These are phyloP conservation scores for Gossypium arboreum DNA, from an alignment of 345 rosid genomes.

Conservation along the genomic window DNA sequence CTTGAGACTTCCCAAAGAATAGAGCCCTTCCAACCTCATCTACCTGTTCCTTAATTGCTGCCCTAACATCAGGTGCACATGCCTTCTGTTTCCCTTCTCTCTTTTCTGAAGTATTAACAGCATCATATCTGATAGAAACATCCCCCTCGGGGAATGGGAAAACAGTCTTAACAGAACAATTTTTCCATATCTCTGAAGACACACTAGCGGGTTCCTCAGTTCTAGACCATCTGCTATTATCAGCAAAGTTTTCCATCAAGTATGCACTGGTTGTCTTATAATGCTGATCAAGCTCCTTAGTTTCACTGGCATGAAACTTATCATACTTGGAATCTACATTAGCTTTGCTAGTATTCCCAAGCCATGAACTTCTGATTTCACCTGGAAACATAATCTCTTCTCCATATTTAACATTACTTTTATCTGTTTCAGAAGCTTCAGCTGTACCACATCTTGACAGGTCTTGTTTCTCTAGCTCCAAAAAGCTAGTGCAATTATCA, in stretches of 20 bases:
- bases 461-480: constrained; percentile 32
- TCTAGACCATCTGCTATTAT: constrained; percentile 49
- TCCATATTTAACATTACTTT: constrained; percentile 43
- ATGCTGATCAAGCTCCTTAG: constrained; percentile 43
- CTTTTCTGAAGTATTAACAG: constrained; percentile 40
- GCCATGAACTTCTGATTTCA: constrained; percentile 51
- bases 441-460: constrained; percentile 28
- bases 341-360: constrained; percentile 48
- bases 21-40: constrained; percentile 89
- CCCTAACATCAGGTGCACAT: constrained; percentile 44
- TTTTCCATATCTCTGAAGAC: constrained; percentile 63
- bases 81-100: constrained; percentile 69
- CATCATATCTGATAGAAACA: constrained; percentile 44
- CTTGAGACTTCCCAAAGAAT: constrained; percentile 59
- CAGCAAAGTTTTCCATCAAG: constrained; percentile 32
- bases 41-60: constrained; percentile 78
- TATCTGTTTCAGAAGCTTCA: constrained; percentile 37
- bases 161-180: constrained; percentile 65
- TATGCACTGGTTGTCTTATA: constrained; percentile 28
- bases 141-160: constrained; percentile 59
- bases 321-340: constrained; percentile 39
- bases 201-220: constrained; percentile 41
- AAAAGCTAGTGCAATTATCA: constrained; percentile 28
- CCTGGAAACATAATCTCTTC: constrained; percentile 57
- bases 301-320: constrained; percentile 30